Base-by-base conservation (phyloP, 352 stramenopile genomes). In the Pythium phragmitis region DNA sequence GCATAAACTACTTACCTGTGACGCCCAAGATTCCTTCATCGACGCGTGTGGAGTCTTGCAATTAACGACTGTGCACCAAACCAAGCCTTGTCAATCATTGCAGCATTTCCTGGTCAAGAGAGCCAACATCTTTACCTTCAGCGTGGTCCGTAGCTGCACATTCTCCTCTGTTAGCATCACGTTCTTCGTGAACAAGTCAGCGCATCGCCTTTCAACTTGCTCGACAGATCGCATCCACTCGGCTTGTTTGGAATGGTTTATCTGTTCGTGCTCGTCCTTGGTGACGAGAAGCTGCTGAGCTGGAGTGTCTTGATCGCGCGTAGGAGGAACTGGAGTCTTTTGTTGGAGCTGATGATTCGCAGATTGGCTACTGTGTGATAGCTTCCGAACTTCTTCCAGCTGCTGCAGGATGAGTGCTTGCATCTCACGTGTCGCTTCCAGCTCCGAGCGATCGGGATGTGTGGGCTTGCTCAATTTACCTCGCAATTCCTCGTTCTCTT, bases 141-240 rank as follows among this genome's bases (percentile, higher is more conserved):
- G 46, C 13, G 77, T 72, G 2, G 69, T 63, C 12, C 67, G 78
- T 16, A 89, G 67, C 30, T 77, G 70, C 17, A 75, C 58, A 34
- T 89, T 88, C 46, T 89, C 80, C 60, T 92, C 80, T 0, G 43
- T 71, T 7, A 92, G 67, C 80, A 92, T 91, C 33, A 85, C 79
- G 41, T 87, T 89, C 47, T 88, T 87, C 7, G 82, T 91, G 26
- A 87, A 59, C 41, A 91, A 61, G 43, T 85, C 75, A 7, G 79
- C 80, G 34, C 82, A 89, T 0, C 80, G 72, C 19, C 70, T 69
- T 52, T 92, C 82, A 1, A 79, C 76, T 45, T 88, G 69, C 42
- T 92, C 80, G 7, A 86, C 51, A 13, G 67, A 33, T 33, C 55
- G 48, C 47, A 73, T 71, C 76, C 76, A 89, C 9, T 86, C 69